Evolutionary conservation across 495 filamentous ascomycete species (phyloP), one percentile per base, ranked within the genome.

Genomic region (Penicilliopsis zonata): DNA sequence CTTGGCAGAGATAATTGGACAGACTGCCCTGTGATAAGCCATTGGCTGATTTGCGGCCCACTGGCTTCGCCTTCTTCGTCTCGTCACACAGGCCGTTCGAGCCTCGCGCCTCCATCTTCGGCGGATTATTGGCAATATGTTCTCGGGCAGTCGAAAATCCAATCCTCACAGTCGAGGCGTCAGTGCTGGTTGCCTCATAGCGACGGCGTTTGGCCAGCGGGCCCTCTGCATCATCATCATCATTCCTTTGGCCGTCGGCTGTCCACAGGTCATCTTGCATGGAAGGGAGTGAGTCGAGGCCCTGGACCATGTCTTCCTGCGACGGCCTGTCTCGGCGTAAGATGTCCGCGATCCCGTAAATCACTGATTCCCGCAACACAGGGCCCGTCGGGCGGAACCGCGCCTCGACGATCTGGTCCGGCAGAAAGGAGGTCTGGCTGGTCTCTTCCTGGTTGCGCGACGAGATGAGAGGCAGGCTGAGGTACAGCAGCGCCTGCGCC

Each of bases 401-500:
- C 8, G 51, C 49, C 13, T 51, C 49, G 8, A 72, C 50, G 17
- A 65, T 50, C 16, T 63, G 59, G 0, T 49, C 47, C 1, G 70
- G 57, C 7, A 87, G 60, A 36, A 86, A 87, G 2, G 63, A 61
- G 3, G 78, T 82, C 14, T 77, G 46, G 3, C 46, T 71, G 2
- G 78, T 77, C 37, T 76, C 63, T 42, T 82, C 78, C 25, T 48
- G 49, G 16, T 66, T 55, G 31, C 70, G 63, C 4, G 77, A 72
- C 41, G 75, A 75, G 23, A 67, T 71, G 14, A 69, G 51, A 1
- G 92, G 87, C 34, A 76, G 81, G 46, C 85, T 94, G 31, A 96
- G 67, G 44, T 96, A 95, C n/a, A 99, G 64, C 19, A 99, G 57
- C 5, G 73, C 78, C 51, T 95, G 78, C 1, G 92, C 90, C 57